These are phyloP conservation scores for Trichosanthes cucumerina DNA, from an alignment of 306 rosid genomes.

Conservation along the genomic window DNA sequence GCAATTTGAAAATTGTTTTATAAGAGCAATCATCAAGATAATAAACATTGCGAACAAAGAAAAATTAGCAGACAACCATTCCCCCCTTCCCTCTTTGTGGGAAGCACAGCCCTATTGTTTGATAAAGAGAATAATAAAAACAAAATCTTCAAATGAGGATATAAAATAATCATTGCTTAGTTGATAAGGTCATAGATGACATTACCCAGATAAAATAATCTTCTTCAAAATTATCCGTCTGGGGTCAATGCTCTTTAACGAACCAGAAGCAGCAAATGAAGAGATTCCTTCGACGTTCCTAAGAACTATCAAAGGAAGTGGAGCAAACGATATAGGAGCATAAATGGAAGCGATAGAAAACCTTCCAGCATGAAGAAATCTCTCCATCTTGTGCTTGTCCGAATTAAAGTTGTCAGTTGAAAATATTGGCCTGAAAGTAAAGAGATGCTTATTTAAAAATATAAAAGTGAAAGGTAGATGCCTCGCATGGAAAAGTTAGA, in stretches of 20 bases:
- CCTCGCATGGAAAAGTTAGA: background rate
- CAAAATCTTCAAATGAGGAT: background rate
- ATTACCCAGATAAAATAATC: constrained; percentile 83
- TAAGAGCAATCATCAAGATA: background rate
- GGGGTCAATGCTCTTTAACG: constrained; percentile 68
- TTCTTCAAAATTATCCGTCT: constrained; percentile 81
- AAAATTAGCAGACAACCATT: background rate
- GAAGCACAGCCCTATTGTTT: background rate
- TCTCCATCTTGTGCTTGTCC: constrained; percentile 95
- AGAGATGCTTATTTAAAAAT: background rate
- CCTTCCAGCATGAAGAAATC: constrained; percentile 90
- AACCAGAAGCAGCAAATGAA: constrained; percentile 74
- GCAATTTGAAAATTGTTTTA: background rate
- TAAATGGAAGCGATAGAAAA: constrained; percentile 77
- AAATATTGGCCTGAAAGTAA: constrained; percentile 63
- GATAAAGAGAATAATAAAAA: background rate
- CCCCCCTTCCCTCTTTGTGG: background rate
- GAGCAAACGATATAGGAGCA: constrained; percentile 86
- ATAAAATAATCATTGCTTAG: background rate
- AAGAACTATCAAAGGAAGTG: constrained; percentile 67
- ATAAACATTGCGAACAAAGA: background rate
- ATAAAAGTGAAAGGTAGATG: background rate
- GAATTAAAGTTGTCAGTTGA: constrained; percentile 70
- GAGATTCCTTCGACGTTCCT: constrained; percentile 39
- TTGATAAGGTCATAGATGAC: background rate